Conservation (phyloP, 305 asterid species). For the Rubia tinctorum region DNA sequence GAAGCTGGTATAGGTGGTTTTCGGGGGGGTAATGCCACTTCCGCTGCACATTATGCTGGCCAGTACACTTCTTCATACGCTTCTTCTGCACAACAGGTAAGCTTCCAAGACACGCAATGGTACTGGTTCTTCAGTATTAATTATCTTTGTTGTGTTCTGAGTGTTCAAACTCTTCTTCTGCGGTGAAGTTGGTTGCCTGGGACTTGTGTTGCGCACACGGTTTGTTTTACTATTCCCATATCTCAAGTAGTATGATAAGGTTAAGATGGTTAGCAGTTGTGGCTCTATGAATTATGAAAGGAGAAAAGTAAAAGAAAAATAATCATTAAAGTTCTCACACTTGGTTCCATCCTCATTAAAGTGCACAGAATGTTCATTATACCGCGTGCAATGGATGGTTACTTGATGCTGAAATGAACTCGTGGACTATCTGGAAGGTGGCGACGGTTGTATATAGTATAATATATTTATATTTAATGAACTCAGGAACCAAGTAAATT, state of each 20-base stretch:
- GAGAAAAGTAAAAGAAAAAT: background rate
- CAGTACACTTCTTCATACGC: conserved; percentile 72
- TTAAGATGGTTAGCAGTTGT: no score
- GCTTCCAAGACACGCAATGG: background rate
- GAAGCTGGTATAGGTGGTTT: conserved; percentile 59
- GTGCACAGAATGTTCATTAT: no score
- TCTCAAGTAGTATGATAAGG: background rate
- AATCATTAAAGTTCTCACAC: no score
- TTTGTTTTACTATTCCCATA: background rate
- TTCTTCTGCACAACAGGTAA: conserved; percentile 74
- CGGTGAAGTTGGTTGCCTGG: background rate
- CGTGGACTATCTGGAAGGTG: no score
- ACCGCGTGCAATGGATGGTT: no score
- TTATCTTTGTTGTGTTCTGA: conserved; percentile 1
- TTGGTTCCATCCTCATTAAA: no score
- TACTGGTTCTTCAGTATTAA: conserved; percentile 12
- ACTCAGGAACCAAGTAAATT: no score
- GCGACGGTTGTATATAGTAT: no score
- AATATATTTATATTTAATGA: no score
- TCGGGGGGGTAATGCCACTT: conserved; percentile 50
- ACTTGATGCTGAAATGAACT: no score
- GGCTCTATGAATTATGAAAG: background rate
- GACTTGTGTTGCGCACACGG: background rate
- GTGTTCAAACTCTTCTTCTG: background rate
- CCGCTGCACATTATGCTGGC: conserved; percentile 58